Base-by-base conservation (phyloP, 2,329 filamentous ascomycete genomes). In the Decorospora gaudefroyi region DNA sequence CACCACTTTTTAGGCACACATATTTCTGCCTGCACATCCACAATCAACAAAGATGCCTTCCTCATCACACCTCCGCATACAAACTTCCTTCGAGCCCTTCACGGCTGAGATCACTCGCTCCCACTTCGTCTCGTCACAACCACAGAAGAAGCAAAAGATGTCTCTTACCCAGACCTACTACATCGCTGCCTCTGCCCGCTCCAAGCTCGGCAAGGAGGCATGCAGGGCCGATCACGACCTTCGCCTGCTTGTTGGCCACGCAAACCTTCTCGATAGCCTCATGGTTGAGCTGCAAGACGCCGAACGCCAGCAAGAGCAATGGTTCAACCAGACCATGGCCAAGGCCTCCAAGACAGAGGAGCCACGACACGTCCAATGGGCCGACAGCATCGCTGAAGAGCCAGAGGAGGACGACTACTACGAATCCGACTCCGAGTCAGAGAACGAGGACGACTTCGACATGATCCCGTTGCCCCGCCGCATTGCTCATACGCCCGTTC, bases 121-220 rank as follows among this genome's bases (percentile, higher is more conserved):
- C 37, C 57, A 70, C 69, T 69, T 72, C 61, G 50, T 72, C 65
- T 57, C 68, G 8, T 61, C 70, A 38, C 72, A 72, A 50, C 71
- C 74, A 44, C 69, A 72, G 53, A 76, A 76, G 72, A 76, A 87
- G 77, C 88, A 90, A 75, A 91, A 87, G 76, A 97, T 97, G 93
- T 95, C 88, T 72, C 87, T 97, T 77, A 95, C 92, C 18, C 90
- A 96, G 76, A 97, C 92, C 51, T 99, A 97, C 86, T 96, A 90
- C 78, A 87, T 97, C 65, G 93, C 93, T 71, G 91, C 96, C 80
- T 92, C 91, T 75, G 93, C 93, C 70, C 85, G 93, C 72, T 87
- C 86, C 64, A 99, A 99, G 90, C 90, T 99, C 68, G 90, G 90
- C 57, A 83, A 81, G 55, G 92, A 97, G 78, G 93, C 93, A 77